Evolutionary conservation across 805 yeast species (phyloP), one percentile per base, ranked within the genome.

Genomic region (Yarrowia divulgata): DNA sequence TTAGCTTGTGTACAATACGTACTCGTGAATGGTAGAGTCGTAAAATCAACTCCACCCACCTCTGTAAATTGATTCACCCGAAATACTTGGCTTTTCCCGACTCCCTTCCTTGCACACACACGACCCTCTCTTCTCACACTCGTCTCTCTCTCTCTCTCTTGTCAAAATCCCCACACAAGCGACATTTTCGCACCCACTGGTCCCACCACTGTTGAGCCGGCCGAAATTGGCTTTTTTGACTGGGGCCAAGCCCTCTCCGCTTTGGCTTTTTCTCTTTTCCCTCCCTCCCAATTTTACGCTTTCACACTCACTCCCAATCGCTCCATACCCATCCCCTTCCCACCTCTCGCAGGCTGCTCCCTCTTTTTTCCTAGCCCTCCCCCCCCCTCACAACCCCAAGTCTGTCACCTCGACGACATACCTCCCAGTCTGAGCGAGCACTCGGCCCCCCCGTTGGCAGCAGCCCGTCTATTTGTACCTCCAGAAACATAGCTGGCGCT

Each of bases 301-400:
- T 54, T 54, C 60, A 54, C 60, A 54, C 60, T 19, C 58, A 54
- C 60, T 54, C 60, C 60, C 60, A 54, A 54, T 54, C 60, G 60
- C 60, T 54, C 45, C n/a, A 50, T 23, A 35, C 32, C 45, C 42
- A 54, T 48, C 45, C 34, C 52, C 32, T 40, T 48, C 43, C 48
- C 37, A 23, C 14, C 39, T 43, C 62, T 68, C 42, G 32, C 14
- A 16, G 37, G 19, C 54, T 32, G 37, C 54, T 32, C 45, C 35
- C 35, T n/a, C 29, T 64, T 63, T 40, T 42, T 45, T 34, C 29
- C 35, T 48, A 16, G 34, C 54, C 35, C 54, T 18, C 54, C 32
- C 34, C 13, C n/a, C 18, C 54, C 35, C 52, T 35, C 23, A 40
- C 19, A n/a, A 16, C 54, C 35, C 52, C 46, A 13, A 40, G 60